Evolutionary conservation across 805 yeast genomes (phyloP).

Genomic region (Sugiyamaella valdiviana): DNA sequence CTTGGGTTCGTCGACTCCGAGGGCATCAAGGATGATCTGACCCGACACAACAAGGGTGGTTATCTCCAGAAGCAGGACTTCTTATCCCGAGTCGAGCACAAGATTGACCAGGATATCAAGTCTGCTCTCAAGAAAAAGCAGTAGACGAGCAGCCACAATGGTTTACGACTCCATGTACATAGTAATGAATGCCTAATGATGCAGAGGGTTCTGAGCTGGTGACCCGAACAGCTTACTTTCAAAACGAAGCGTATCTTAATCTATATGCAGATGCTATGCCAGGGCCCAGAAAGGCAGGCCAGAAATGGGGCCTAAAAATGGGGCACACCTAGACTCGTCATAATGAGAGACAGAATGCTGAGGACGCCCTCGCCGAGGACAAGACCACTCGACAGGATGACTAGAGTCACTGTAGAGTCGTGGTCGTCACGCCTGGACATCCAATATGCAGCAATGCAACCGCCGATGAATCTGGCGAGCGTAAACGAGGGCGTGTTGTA

Average conservation of each 20-base stretch:
- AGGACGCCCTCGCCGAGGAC: slow-evolving; percentile 92
- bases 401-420: slow-evolving; percentile 61
- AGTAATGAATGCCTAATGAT: slow-evolving; percentile 3
- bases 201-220: background rate
- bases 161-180: background rate
- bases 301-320: too few species aligned
- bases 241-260: background rate
- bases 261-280: background rate
- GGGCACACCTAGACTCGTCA: slow-evolving; percentile 64
- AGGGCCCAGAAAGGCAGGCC: too few species aligned
- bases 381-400: slow-evolving; percentile 84
- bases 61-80: slow-evolving; percentile 89
- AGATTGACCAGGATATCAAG: slow-evolving; percentile 46
- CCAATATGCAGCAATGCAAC: slow-evolving; percentile 57
- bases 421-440: slow-evolving; percentile 24
- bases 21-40: slow-evolving; percentile 77
- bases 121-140: slow-evolving; percentile 32
- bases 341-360: slow-evolving; percentile 72
- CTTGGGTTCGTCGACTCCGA: slow-evolving; percentile 85
- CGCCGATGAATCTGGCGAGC: slow-evolving; percentile 87
- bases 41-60: slow-evolving; percentile 78
- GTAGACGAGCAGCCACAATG: background rate
- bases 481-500: slow-evolving; percentile 93
- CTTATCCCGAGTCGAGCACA: slow-evolving; percentile 63
- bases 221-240: background rate